Conservation (phyloP, 2,329 filamentous ascomycete genomes). For the Trichocomaceae sp. region DNA sequence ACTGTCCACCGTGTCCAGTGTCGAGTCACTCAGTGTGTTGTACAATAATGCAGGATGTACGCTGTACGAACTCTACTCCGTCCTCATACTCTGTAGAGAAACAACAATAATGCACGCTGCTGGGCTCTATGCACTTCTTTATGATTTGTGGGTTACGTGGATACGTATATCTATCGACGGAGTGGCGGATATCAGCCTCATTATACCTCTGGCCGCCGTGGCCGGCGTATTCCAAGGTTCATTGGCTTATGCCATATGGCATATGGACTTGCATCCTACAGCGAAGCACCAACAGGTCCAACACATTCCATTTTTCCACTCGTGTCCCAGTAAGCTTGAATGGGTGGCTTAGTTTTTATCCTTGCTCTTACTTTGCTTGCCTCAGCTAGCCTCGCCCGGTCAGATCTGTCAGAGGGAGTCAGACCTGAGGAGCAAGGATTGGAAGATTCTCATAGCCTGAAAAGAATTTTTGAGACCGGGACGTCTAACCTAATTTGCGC, state of each 20-base stretch:
- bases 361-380: neutral
- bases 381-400: neutral
- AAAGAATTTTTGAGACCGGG: too few relatives aligned
- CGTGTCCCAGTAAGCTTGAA: neutral
- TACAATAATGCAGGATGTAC: too few relatives aligned
- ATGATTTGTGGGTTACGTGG: neutral
- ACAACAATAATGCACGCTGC: neutral
- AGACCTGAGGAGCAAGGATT: neutral
- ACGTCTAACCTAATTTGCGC: too few relatives aligned
- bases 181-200: neutral
- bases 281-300: neutral
- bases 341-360: neutral
- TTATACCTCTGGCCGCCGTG: neutral
- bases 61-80: too few relatives aligned
- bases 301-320: constrained; percentile 10
- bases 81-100: too few relatives aligned
- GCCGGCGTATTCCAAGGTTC: constrained; percentile 1
- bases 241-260: constrained; percentile 3
- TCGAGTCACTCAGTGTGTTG: neutral
- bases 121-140: neutral
- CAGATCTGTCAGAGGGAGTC: too few relatives aligned
- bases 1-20: neutral
- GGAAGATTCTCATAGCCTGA: too few relatives aligned
- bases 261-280: neutral
- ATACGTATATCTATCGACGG: neutral